Evolutionary conservation across 768 basidiomycete genomes (phyloP), one percentile per base, ranked within the genome.

Genomic region (Thelephora ganbajun): DNA sequence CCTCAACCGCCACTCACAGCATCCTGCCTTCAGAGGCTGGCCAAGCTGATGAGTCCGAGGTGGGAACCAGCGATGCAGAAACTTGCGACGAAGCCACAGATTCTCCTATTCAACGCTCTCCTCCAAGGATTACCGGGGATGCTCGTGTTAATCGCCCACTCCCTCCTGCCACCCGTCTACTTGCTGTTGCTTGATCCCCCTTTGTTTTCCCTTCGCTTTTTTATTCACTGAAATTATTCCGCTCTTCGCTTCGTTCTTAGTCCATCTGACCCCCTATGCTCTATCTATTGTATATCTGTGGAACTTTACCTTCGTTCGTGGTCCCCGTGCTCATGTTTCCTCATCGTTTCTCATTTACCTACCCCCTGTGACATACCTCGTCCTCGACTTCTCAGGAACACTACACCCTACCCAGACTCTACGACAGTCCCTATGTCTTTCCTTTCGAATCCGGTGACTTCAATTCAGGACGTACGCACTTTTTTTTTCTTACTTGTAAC

Each of bases 171-270:
- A 35, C 46, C 26, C 35, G 22, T 18, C 18, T 18, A 23, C 23
- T 44, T 30, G 26, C 6, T 33, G 1, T 18, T 34, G 33, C 37
- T 19, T 43, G 19, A 34, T 9, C n/a, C 39, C 20, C 22, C 23
- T 46, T 39, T 37, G 14, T 35, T 41, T 45, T 34, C 11, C 49
- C 46, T 46, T 46, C 45, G 35, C 42, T 11, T 46, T 42, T 23
- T 26, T 13, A 43, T 44, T 45, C 37, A 42, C 44, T 39, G 37
- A 42, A 26, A 50, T 50, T 45, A 41, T 34, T 30, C 30, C 41
- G 12, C 26, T 14, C 41, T 12, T 11, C 13, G 11, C 13, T 6
- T 19, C 16, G 41, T 9, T 11, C 4, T 35, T 6, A 26, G 39
- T 33, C 44, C 35, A 39, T 39, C 23, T 30, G 39, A 20, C 30